A percentile compares a stretch with the other conserved stretches of the same genome.
Conservation (phyloP, 108 stramenopile species). For the Cyclostephanos tholiformis region DNA sequence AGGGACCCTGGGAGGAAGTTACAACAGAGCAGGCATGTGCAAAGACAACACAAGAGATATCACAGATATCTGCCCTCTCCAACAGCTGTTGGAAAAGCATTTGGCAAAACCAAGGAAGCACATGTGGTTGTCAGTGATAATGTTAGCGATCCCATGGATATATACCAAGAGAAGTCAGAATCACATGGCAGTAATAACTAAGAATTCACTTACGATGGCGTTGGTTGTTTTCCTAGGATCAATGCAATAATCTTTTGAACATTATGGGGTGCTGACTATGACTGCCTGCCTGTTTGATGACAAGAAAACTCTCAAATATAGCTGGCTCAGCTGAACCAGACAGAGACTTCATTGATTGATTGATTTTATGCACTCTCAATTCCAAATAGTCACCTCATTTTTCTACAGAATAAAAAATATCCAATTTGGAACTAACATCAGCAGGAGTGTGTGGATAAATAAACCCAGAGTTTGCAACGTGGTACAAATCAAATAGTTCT, state of each 20-base stretch:
- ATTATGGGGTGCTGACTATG: no score
- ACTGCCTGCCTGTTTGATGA: no score
- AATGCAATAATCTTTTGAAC: no score
- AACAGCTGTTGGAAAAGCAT: neutral
- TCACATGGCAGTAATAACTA: neutral
- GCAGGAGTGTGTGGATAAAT: neutral
- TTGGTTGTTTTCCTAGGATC: no score
- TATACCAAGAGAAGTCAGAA: neutral
- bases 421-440: neutral
- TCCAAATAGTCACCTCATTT: no score
- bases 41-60: slow-evolving; percentile 77
- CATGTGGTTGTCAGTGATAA: neutral
- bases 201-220: no score
- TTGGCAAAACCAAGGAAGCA: neutral
- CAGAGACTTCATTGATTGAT: no score
- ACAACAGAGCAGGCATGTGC: slow-evolving; percentile 63
- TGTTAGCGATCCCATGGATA: neutral
- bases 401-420: no score
- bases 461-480: neutral
- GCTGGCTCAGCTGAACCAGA: no score
- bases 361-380: no score
- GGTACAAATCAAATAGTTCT: neutral
- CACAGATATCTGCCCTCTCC: slow-evolving; percentile 2
- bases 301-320: no score
- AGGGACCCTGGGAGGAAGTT: slow-evolving; percentile 72